Evolutionary conservation across 2,329 filamentous ascomycete species (phyloP).

Genomic region (Drechslera avenae): DNA sequence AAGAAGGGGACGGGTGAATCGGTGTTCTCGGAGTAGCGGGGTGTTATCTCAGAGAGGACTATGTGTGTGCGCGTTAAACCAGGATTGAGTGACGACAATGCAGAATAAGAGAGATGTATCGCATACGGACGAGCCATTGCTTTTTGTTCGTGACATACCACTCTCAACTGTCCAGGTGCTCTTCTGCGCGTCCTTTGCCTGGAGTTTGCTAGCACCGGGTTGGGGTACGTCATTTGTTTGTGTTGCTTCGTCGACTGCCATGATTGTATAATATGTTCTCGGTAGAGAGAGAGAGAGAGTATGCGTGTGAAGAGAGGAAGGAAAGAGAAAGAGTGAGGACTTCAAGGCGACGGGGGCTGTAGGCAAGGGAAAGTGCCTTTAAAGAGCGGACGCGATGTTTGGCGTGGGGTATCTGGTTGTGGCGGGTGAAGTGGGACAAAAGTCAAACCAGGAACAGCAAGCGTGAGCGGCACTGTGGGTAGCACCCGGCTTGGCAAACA

Average conservation of each 20-base stretch:
- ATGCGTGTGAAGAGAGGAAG: too few relatives aligned
- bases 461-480: constrained; percentile 53
- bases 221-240: constrained; percentile 49
- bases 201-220: constrained; percentile 44
- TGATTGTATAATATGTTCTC: constrained; percentile 20
- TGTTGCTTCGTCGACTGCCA: constrained; percentile 44
- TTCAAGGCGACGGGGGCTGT: not conserved
- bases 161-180: constrained; percentile 52
- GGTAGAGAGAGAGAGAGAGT: not conserved
- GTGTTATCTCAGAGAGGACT: constrained; percentile 69
- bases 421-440: constrained; percentile 9
- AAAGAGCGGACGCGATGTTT: constrained; percentile 8
- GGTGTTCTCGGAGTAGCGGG: constrained; percentile 63
- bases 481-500: constrained; percentile 24
- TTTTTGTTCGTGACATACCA: constrained; percentile 48
- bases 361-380: not conserved
- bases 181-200: constrained; percentile 27
- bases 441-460: constrained; percentile 32
- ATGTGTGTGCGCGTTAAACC: constrained; percentile 4
- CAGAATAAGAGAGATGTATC: constrained; percentile 28
- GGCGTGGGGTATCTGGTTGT: not conserved
- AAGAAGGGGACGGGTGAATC: constrained; percentile 87
- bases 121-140: constrained; percentile 37
- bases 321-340: too few relatives aligned
- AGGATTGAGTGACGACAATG: not conserved